Conservation (phyloP, 106 monocot genomes). For the Dendrobium huoshanense region DNA sequence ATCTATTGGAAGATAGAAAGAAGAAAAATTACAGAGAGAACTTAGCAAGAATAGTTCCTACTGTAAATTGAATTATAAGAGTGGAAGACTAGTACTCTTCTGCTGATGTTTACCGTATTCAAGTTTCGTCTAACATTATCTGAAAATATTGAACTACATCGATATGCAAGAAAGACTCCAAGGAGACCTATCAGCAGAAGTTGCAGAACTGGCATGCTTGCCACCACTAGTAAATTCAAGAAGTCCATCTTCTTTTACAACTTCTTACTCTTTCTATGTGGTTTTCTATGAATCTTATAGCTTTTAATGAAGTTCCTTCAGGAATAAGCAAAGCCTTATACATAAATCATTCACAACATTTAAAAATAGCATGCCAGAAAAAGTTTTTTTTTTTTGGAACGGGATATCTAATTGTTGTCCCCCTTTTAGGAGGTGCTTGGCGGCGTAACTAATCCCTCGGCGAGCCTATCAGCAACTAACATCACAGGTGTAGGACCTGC, state of each 20-base stretch:
- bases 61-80: background rate
- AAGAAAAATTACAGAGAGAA: background rate
- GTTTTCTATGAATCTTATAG: background rate
- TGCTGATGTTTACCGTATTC: conserved; percentile 42
- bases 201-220: conserved; percentile 57
- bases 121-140: conserved; percentile 34
- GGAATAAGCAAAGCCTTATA: too few relatives aligned
- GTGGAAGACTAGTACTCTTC: background rate
- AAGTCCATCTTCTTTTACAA: conserved; percentile 39
- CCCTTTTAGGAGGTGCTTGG: too few relatives aligned
- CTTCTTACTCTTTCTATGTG: background rate
- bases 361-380: too few relatives aligned
- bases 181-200: conserved; percentile 56
- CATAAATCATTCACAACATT: too few relatives aligned
- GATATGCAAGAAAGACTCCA: conserved; percentile 54
- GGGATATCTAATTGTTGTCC: too few relatives aligned
- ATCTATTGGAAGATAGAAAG: conserved; percentile 15
- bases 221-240: conserved; percentile 41
- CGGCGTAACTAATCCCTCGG: too few relatives aligned
- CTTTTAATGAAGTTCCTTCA: too few relatives aligned
- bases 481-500: too few relatives aligned
- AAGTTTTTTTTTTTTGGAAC: too few relatives aligned
- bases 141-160: conserved; percentile 27
- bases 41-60: background rate
- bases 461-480: too few relatives aligned